Percentiles rank a stretch among this genome's conserved stretches.
These are phyloP conservation scores for Schwanniomyces vanrijiae DNA, from an alignment of 805 yeast genomes.

Conservation along the genomic window DNA sequence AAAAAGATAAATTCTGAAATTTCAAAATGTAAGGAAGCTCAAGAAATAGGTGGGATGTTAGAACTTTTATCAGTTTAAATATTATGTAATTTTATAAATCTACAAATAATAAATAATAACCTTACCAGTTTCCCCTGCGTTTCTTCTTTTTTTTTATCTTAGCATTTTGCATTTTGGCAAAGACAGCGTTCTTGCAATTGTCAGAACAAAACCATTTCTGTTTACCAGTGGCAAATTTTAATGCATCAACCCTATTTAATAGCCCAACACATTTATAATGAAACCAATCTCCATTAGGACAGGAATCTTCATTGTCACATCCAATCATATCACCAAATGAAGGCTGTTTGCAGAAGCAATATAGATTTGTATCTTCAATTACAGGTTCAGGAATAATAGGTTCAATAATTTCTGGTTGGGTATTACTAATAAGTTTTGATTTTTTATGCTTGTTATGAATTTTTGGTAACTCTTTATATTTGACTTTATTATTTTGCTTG, in stretches of 20 bases:
- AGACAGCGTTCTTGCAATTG: conserved; percentile 22
- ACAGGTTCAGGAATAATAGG: background rate
- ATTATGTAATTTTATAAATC: conserved; percentile 1
- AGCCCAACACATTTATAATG: conserved; percentile 47
- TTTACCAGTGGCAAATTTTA: conserved; percentile 32
- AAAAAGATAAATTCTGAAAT: conserved; percentile 68
- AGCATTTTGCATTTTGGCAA: conserved; percentile 9
- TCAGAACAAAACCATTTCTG: conserved; percentile 42
- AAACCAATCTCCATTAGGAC: conserved; percentile 48
- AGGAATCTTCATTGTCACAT: conserved; percentile 65
- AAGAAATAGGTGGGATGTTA: conserved; percentile 89
- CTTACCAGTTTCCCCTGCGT: conserved; percentile 15
- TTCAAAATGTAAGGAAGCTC: conserved; percentile 80
- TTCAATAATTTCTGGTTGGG: background rate
- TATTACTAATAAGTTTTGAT: conserved; percentile 5
- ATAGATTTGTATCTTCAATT: conserved; percentile 31
- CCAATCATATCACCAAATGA: conserved; percentile 97
- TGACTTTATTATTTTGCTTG: background rate
- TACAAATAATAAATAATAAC: background rate
- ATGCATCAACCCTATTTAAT: conserved; percentile 36
- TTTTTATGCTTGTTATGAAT: background rate
- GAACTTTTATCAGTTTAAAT: conserved; percentile 65
- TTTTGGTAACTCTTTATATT: background rate
- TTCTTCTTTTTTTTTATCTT: conserved; percentile 10
- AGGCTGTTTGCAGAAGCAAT: conserved; percentile 91